A percentile compares a stretch with the other conserved stretches of the same genome.
Conservation (phyloP, 2,329 filamentous ascomycete species). For the Cordyceps fumosorosea region DNA sequence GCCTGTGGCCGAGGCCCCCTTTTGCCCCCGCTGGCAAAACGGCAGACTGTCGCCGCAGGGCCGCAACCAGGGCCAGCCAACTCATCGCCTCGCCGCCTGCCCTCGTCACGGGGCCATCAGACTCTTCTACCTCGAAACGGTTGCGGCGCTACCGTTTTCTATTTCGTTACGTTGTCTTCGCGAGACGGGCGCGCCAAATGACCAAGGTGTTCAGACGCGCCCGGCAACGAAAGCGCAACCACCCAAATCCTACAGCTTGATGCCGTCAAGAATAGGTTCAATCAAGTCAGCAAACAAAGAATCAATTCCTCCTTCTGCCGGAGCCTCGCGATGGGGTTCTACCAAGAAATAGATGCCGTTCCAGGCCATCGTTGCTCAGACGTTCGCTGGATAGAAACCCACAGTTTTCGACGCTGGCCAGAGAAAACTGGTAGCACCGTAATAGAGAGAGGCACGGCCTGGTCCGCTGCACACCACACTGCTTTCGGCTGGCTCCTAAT, state of each 20-base stretch:
- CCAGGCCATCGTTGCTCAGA: neutral
- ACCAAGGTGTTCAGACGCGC: neutral
- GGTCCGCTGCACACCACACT: constrained; percentile 1
- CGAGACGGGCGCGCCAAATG: neutral
- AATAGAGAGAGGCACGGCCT: neutral
- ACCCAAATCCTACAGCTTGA: neutral
- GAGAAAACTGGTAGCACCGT: no score
- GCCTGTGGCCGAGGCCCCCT: constrained; percentile 3
- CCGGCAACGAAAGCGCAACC: neutral
- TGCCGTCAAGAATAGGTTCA: no score
- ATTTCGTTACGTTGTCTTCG: neutral
- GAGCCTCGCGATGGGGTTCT: neutral
- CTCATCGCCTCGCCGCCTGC: no score
- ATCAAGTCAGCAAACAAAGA: neutral
- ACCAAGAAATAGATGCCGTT: neutral
- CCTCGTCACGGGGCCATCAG: neutral
- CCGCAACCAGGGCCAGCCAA: no score
- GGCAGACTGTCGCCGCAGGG: neutral
- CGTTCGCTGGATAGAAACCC: neutral
- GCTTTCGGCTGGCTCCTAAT: neutral
- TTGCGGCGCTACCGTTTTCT: constrained; percentile 3
- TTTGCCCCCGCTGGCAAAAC: neutral
- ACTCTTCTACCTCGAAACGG: constrained; percentile 2
- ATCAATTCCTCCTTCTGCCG: neutral
- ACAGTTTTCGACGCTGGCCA: neutral